Conservation (phyloP, 305 asterid genomes). For the Fraxinus dipetala region DNA sequence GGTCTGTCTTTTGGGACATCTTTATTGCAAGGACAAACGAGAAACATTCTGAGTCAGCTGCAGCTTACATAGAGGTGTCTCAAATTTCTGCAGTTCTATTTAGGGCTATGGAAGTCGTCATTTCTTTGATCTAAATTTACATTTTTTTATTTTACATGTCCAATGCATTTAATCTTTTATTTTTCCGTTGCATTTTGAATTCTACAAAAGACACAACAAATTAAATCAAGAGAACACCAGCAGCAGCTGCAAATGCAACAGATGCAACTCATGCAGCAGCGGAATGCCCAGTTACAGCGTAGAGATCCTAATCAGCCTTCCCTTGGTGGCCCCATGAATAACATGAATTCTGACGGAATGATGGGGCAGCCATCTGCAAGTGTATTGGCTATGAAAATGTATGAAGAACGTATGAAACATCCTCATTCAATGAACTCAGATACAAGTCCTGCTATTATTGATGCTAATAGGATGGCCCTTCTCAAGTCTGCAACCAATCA, state of each 20-base stretch:
- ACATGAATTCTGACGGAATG: conserved; percentile 78
- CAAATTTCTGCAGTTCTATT: conserved; percentile 20
- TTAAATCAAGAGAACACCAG: conserved; percentile 91
- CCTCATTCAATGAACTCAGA: conserved; percentile 87
- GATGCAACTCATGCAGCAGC: conserved; percentile 92
- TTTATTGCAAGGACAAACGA: conserved; percentile 96
- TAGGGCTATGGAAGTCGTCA: neutral
- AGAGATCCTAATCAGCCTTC: conserved; percentile 95
- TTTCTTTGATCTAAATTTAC: neutral
- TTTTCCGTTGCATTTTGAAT: neutral
- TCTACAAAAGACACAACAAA: conserved; percentile 69
- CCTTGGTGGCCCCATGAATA: conserved; percentile 75
- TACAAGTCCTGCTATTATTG: conserved; percentile 66
- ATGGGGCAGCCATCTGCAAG: conserved; percentile 96
- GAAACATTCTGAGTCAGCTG: conserved; percentile 98
- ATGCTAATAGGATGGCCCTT: conserved; percentile 94
- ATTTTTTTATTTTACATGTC: neutral
- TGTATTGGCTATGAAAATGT: conserved; percentile 89
- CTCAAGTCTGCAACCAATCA: conserved; percentile 84
- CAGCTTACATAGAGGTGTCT: conserved; percentile 91
- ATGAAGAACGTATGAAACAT: conserved; percentile 93
- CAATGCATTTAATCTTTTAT: neutral
- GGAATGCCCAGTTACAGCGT: conserved; percentile 82
- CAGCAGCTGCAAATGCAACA: conserved; percentile 87
- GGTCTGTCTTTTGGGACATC: conserved; percentile 99